Base-by-base conservation (phyloP, 2,329 filamentous ascomycete species). In the Pseudopithomyces maydicus region DNA sequence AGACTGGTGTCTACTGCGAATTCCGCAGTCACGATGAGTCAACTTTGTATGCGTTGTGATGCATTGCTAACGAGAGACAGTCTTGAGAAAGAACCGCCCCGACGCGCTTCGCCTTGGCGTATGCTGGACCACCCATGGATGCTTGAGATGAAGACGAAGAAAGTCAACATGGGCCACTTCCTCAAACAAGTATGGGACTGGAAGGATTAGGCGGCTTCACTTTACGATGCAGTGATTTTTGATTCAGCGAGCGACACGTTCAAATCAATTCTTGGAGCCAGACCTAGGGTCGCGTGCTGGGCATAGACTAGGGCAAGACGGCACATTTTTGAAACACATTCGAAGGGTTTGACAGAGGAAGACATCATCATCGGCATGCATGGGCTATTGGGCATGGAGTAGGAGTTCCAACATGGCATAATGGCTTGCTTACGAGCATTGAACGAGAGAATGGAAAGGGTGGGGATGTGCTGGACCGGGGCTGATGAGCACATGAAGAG, bases 91-190 rank as follows among this genome's bases (percentile, higher is more conserved):
- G 92, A 97, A 67, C 88, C 91, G 19, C 85, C 84, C 56, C 87
- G 93, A 70, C 85, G 95, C 74, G 95, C 94, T 29, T 96, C 91
- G 57, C 95, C 95, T 12, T 99, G 95, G 95, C 91, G 94, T 70
- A 99, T 99, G 93, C 86, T 97, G 62, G 95, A 99, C 74, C 95
- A 99, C 79, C 95, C 95, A 1, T 99, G 95, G 95, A 97, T 99
- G 89, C 82, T 91, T 41, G 95, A 99, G 71, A 98, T 98, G 91
- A 90, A 89, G 70, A 84, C 87, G 53, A 98, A 97, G 82, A 91
- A 95, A 67, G 95, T 99, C 74, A 98, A 98, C 78, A 98, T 99
- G 93, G 87, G 87, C 64, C 90, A 92, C 70, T 99, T 97, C 78
- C 84, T 99, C 57, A 88, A 89, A 59, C 92, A 95, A 68, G 95